phyloP scores from a whole-genome alignment of 2,329 filamentous ascomycete genomes.

The Massarina eburnea region DNA sequence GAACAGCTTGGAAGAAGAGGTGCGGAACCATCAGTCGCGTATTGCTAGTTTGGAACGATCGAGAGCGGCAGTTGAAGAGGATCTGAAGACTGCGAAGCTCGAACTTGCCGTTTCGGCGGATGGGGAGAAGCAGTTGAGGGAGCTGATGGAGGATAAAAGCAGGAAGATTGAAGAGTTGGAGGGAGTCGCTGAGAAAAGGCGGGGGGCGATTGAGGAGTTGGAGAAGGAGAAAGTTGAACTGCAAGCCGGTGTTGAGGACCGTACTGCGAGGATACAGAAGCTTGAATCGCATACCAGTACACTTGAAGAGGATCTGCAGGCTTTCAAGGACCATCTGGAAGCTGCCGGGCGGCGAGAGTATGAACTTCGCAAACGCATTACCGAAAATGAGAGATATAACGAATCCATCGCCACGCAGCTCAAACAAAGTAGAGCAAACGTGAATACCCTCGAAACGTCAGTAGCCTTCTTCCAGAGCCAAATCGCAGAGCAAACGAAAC shows the following conservation, averaged over 20 bases:
- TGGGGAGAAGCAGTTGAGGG: slow-evolving; percentile 23
- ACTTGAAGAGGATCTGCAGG: slow-evolving; percentile 23
- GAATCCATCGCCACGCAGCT: slow-evolving; percentile 19
- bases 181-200: slow-evolving; percentile 12
- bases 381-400: slow-evolving; percentile 21
- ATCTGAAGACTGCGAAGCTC: slow-evolving; percentile 22
- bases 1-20: slow-evolving; percentile 27
- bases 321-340: slow-evolving; percentile 21
- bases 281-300: slow-evolving; percentile 22
- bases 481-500: slow-evolving; percentile 19
- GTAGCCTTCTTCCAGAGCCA: slow-evolving; percentile 23
- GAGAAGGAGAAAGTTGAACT: slow-evolving; percentile 26
- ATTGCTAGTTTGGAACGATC: slow-evolving; percentile 33
- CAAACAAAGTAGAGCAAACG: slow-evolving; percentile 22
- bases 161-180: slow-evolving; percentile 32
- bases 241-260: slow-evolving; percentile 20
- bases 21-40: slow-evolving; percentile 30
- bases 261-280: slow-evolving; percentile 19
- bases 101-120: slow-evolving; percentile 21
- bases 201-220: slow-evolving; percentile 22
- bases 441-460: slow-evolving; percentile 25
- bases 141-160: slow-evolving; percentile 27
- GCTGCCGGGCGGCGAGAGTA: slow-evolving; percentile 23
- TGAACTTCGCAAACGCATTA: slow-evolving; percentile 23
- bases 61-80: slow-evolving; percentile 21